Evolutionary conservation across 805 yeast species (phyloP).

Genomic region (Ogataea degrootiae): DNA sequence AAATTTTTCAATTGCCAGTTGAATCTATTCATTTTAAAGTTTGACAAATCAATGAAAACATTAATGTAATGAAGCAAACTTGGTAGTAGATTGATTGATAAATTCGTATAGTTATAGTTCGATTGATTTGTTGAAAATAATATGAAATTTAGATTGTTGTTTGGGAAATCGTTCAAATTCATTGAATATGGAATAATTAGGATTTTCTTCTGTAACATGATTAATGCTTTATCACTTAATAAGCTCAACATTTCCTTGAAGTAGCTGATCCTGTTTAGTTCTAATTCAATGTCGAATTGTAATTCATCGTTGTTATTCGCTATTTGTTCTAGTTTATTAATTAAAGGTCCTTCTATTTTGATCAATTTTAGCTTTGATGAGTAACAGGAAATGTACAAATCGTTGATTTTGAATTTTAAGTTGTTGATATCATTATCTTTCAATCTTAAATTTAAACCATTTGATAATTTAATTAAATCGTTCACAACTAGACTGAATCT

Average conservation of each 20-base stretch:
- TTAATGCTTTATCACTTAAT: slow-evolving; percentile 51
- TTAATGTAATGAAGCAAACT: slow-evolving; percentile 52
- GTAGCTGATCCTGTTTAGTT: slow-evolving; percentile 42
- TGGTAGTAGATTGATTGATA: slow-evolving; percentile 51
- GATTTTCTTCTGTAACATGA: slow-evolving; percentile 36
- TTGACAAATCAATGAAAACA: slow-evolving; percentile 48
- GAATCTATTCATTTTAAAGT: slow-evolving; percentile 31
- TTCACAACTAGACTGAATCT: slow-evolving; percentile 43
- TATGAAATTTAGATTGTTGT: slow-evolving; percentile 13
- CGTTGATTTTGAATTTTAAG: slow-evolving; percentile 44
- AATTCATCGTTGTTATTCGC: slow-evolving; percentile 32
- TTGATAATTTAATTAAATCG: slow-evolving; percentile 46
- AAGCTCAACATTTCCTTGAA: slow-evolving; percentile 44
- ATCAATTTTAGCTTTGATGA: slow-evolving; percentile 36
- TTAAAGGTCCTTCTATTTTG: slow-evolving; percentile 11
- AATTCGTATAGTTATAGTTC: slow-evolving; percentile 44
- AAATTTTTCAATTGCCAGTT: slow-evolving; percentile 60
- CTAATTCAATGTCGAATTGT: slow-evolving; percentile 17
- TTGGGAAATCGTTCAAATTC: slow-evolving; percentile 3
- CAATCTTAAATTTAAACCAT: slow-evolving; percentile 43
- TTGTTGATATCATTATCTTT: slow-evolving; percentile 36
- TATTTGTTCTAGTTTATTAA: slow-evolving; percentile 18
- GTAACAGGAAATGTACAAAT: slow-evolving; percentile 46
- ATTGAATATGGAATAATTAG: slow-evolving; percentile 19
- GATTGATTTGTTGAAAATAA: background rate